Evolutionary conservation across 2,329 filamentous ascomycete genomes (phyloP).

Genomic region (Ophiostoma piceae): DNA sequence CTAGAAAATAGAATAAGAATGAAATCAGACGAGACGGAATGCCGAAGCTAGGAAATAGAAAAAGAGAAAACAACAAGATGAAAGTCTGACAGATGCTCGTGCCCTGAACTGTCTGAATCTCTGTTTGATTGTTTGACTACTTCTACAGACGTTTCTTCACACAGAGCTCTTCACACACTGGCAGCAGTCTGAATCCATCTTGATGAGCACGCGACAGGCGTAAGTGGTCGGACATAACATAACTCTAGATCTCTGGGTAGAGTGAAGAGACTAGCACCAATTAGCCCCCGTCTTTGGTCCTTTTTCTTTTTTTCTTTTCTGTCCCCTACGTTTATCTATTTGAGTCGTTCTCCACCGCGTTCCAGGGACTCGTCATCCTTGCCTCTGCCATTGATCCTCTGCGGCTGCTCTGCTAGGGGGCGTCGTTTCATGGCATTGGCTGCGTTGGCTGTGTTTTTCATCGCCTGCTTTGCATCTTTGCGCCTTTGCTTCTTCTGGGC

Average conservation of each 20-base stretch:
- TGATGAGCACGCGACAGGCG: neutral
- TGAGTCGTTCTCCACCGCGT: neutral
- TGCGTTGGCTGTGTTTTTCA: neutral
- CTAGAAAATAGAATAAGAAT: neutral
- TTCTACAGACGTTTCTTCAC: no score
- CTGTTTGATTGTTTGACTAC: no score
- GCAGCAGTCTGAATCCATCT: no score
- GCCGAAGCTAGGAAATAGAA: neutral
- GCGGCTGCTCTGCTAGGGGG: conserved; percentile 1
- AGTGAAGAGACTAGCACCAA: neutral
- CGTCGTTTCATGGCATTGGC: neutral
- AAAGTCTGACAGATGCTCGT: no score
- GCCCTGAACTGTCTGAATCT: no score
- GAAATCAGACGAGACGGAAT: neutral
- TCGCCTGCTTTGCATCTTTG: neutral
- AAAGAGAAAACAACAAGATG: neutral
- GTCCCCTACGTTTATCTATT: neutral
- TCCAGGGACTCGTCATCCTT: conserved; percentile 9
- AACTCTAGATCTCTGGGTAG: neutral
- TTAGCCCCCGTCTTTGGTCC: neutral
- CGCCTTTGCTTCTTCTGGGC: neutral
- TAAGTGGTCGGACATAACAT: neutral
- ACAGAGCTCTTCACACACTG: no score
- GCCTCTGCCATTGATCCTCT: neutral
- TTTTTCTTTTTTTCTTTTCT: neutral